Evolutionary conservation across 2,329 filamentous ascomycete species (phyloP).

Genomic region (Pseudocercospora crystallina): DNA sequence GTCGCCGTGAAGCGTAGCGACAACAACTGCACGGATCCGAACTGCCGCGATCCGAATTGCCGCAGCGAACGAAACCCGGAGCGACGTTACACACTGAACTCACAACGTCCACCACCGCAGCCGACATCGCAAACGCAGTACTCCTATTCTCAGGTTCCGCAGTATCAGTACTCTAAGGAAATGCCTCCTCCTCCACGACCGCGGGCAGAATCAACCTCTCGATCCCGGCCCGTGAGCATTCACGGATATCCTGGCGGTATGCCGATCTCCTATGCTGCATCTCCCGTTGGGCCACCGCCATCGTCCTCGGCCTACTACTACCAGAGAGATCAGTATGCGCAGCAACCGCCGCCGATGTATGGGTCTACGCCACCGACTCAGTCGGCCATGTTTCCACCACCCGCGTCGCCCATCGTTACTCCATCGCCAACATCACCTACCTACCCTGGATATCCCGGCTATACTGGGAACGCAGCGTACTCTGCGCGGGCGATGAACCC

Average conservation of each 20-base stretch:
- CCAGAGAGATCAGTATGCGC: slow-evolving; percentile 14
- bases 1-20: slow-evolving; percentile 1
- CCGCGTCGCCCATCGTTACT: slow-evolving; percentile 8
- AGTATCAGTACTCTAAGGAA: slow-evolving; percentile 21
- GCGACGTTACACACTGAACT: slow-evolving; percentile 26
- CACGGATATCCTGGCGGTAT: slow-evolving; percentile 19
- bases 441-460: slow-evolving; percentile 19
- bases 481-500: slow-evolving; percentile 29
- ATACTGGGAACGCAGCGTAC: slow-evolving; percentile 15
- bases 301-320: slow-evolving; percentile 31
- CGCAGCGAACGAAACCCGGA: slow-evolving; percentile 20
- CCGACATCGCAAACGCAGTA: slow-evolving; percentile 9
- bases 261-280: slow-evolving; percentile 11
- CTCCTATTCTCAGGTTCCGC: slow-evolving; percentile 16
- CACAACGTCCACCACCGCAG: slow-evolving; percentile 11
- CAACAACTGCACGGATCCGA: slow-evolving; percentile 52
- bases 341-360: slow-evolving; percentile 13
- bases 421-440: slow-evolving; percentile 21
- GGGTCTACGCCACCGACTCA: slow-evolving; percentile 22
- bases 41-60: slow-evolving; percentile 39
- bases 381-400: slow-evolving; percentile 26
- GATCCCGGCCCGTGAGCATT: slow-evolving; percentile 26
- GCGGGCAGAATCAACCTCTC: slow-evolving; percentile 17
- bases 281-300: slow-evolving; percentile 24
- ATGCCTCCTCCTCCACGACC: slow-evolving; percentile 23